Base-by-base conservation (phyloP, 2,329 filamentous ascomycete species). In the Aureobasidium uvarum region DNA sequence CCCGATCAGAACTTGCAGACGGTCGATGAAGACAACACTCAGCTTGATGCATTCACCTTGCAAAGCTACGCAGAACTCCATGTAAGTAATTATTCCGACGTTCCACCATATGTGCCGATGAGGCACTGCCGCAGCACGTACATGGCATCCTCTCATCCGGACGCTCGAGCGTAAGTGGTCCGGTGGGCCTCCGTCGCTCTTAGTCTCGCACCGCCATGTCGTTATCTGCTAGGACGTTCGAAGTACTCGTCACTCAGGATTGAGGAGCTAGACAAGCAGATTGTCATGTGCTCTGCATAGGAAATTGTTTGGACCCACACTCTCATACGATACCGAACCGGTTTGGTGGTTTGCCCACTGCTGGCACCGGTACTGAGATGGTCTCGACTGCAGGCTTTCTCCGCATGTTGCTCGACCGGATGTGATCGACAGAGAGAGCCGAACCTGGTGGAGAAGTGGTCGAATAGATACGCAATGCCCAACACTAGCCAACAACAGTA, bases 41-140 rank as follows among this genome's bases (percentile, higher is more conserved):
- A 83, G 73, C 82, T 92, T 72, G 84, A 79, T 70, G 82, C 75
- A 69, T 93, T 90, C 75, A 83, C 85, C 64, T 80, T 95, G 75
- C 82, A 85, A 71, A 84, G 88, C 36, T 92, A 93, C 79, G 89
- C 89, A 67, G 90, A 94, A 77, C 83, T 96, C 70, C 85, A 88
- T 79, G 91, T 94, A 84, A 85, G 89, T 88, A 28, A 14, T 25
- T 8, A 11, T 39, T n/a, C 31, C 58, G n/a, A 1, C 50, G 23
- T 16, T 36, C 8, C 20, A 39, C 3, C 28, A 36, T 13, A 36
- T 58, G n/a, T 36, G 39, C 39, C 55, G 28, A 58, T 11, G 4
- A 45, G 10, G 25, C 25, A 43, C 5, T 41, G 31, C 23, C 38
- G 25, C 13, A 23, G 25, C 36, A 58, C 14, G 6, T 46, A 11